These are phyloP conservation scores for Backusella morwellensis DNA, from an alignment of 192 early-diverging fungal genomes.

Conservation along the genomic window DNA sequence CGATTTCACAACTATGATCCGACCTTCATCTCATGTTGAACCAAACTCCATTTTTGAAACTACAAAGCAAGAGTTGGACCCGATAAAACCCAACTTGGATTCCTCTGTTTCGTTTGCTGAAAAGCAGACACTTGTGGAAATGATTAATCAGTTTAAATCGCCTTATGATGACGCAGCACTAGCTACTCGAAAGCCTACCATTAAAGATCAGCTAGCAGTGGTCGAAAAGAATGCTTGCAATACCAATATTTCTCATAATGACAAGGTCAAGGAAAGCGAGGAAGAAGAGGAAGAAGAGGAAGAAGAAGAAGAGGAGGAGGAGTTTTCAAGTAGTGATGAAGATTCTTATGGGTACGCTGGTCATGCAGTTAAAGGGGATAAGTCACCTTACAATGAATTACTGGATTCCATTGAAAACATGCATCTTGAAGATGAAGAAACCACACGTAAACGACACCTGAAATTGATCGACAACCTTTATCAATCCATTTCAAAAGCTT, in stretches of 20 bases:
- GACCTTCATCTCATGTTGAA: not conserved
- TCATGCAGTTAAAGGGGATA: not conserved
- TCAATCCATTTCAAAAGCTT: not conserved
- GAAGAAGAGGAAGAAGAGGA: not conserved
- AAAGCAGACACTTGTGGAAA: constrained; percentile 17
- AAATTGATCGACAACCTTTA: not conserved
- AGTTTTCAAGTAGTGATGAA: not conserved
- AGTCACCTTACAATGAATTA: constrained; percentile 22
- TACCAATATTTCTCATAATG: not conserved
- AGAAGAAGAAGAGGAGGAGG: not conserved
- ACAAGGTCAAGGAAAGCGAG: not conserved
- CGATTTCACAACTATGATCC: not conserved
- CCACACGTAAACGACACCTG: not conserved
- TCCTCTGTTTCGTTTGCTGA: not conserved
- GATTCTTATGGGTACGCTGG: not conserved
- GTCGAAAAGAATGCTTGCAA: not conserved
- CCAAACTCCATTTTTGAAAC: constrained; percentile 15
- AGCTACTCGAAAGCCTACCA: not conserved
- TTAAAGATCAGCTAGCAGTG: not conserved
- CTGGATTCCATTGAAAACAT: not conserved
- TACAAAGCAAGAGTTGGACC: not conserved
- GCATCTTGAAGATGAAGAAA: constrained; percentile 7
- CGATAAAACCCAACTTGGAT: not conserved
- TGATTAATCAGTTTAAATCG: constrained; percentile 21
- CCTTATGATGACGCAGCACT: not conserved